Evolutionary conservation across 2,329 filamentous ascomycete genomes (phyloP), one percentile per base, ranked within the genome.

Genomic region (Calonectria pteridis): DNA sequence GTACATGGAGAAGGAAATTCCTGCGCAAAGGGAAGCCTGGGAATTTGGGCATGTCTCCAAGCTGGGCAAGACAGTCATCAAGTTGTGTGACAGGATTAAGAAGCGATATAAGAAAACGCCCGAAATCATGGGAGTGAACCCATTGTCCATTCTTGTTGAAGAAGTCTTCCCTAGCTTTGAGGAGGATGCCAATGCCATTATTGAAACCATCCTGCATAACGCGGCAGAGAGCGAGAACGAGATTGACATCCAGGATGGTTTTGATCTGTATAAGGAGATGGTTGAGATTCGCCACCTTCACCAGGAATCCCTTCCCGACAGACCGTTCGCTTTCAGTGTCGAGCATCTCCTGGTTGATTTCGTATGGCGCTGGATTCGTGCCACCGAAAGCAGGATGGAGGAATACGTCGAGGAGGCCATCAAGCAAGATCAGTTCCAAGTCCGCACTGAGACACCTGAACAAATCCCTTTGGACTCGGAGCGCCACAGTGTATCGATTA

Each of bases 281-380:
- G 93, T 96, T 26, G 93, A 94, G 77, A 95, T 98, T 74, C 93
- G 97, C 35, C 89, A 91, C 40, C 95, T 98, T 31, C 96, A 98
- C 83, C 89, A 90, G 10, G 90, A 94, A 75, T 93, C 92, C 28
- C 88, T 98, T 23, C 94, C 94, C 0, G 89, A 88, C 77, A 87
- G 91, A 73, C 91, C 92, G 1, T 99, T 98, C 83, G 93, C 93
- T 6, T 98, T 98, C 83, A 92, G 95, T 77, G 91, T 99, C 53
- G 97, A 99, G 84, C 91, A 93, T 51, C 87, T 98, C 20, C 88
- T 99, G 23, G 94, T 96, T 75, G 93, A 94, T 43, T 99, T 98
- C 83, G 97, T 98, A 7, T 98, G 96, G 96, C 92, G 95, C 72
- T 99, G 96, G 96, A 95, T 99, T 75, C 89, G 91, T 68, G 91